Evolutionary conservation across 2,329 filamentous ascomycete genomes (phyloP), one percentile per base, ranked within the genome.

Genomic region (Metarhizium sp.): DNA sequence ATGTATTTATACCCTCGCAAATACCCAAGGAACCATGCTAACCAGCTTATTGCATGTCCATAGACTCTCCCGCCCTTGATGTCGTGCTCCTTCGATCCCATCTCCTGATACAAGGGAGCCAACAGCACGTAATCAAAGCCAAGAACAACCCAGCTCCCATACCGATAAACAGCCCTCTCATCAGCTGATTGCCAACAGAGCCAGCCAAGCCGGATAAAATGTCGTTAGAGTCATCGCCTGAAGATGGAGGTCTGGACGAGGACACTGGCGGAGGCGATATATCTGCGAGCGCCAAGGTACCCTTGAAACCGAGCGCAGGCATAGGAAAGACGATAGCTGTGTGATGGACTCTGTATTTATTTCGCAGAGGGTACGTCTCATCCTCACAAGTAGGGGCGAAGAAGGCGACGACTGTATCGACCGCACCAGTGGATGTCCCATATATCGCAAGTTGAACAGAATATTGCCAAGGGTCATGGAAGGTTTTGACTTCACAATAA

Each of bases 111-210:
- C 53, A 55, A 25, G 49, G 47, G n/a, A 51, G 32, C 53, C 53
- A 55, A 30, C 53, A 55, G 20, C 53, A 55, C 18, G 30, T 25
- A 10, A 55, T 20, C 4, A 51, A 7, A 7, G 48, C 49, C 6
- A 55, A 38, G 32, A 55, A 51, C 14, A 55, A 32, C 20, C 53
- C 48, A 16, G 29, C 25, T 16, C 48, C 48, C 29, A 51, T 42
- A 32, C 53, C 53, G 6, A 55, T 51, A 16, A 46, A 51, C 10
- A 55, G 40, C 38, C 53, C 53, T 38, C 30, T 46, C 40, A 51
- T 6, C 29, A 55, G 18, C 49, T 51, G 48, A 25, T 16, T 51
- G n/a, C 48, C 53, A 8, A 18, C 42, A 36, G 53, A 51, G 10
- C 40, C 53, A 16, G 43, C 40, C 6, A 55, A 18, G 16, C 48